Percentiles rank a stretch among this genome's conserved stretches.
Evolutionary conservation across 495 filamentous ascomycete species (phyloP).

Genomic region (Trichoderma gamsii): DNA sequence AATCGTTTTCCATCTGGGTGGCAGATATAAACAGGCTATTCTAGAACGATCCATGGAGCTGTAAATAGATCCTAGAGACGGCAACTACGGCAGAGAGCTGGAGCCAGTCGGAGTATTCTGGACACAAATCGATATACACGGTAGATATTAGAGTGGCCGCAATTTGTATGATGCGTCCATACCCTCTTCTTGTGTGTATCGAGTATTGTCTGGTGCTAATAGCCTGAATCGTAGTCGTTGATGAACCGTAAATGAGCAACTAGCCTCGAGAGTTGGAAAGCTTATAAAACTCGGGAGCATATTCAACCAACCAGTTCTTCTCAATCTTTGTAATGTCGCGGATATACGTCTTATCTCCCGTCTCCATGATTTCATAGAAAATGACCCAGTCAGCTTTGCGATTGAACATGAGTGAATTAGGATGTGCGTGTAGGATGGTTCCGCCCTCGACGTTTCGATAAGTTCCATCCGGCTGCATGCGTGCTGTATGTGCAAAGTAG

Average conservation of each 20-base stretch:
- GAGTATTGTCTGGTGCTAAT: too few relatives aligned
- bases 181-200: neutral
- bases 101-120: neutral
- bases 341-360: conserved; percentile 82
- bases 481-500: conserved; percentile 91
- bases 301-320: conserved; percentile 84
- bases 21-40: neutral
- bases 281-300: conserved; percentile 79
- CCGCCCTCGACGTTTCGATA: conserved; percentile 77
- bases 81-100: neutral
- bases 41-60: neutral
- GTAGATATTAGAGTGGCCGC: too few relatives aligned
- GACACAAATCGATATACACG: neutral
- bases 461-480: conserved; percentile 91
- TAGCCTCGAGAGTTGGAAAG: neutral
- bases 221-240: too few relatives aligned
- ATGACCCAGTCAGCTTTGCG: conserved; percentile 97
- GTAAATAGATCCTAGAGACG: neutral
- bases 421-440: conserved; percentile 75
- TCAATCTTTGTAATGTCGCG: conserved; percentile 88
- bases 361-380: conserved; percentile 93
- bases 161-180: too few relatives aligned
- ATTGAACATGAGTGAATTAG: conserved; percentile 93
- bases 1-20: neutral
- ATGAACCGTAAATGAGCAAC: too few relatives aligned